Evolutionary conservation across 2,329 filamentous ascomycete genomes (phyloP).

Genomic region (Chaetothyriales sp.): DNA sequence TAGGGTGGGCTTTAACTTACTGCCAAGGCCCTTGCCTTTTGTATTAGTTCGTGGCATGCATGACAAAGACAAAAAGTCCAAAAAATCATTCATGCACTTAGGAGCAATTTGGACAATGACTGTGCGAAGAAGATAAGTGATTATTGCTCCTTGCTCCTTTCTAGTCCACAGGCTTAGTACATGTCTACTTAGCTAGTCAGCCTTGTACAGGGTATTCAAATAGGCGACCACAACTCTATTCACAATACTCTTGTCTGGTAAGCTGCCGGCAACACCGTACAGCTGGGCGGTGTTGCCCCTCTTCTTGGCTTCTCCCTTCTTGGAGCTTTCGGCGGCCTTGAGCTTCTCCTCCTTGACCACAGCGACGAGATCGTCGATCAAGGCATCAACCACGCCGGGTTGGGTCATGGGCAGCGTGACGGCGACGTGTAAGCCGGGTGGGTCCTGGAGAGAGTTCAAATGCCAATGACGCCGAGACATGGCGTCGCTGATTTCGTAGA

Average conservation of each 20-base stretch:
- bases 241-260: constrained; percentile 93
- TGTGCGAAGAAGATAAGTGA: no score
- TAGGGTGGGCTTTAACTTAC: no score
- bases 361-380: constrained; percentile 55
- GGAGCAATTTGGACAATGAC: no score
- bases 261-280: constrained; percentile 85
- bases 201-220: constrained; percentile 84
- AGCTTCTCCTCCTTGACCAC: constrained; percentile 57
- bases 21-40: no score
- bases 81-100: no score
- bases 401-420: constrained; percentile 66
- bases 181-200: constrained; percentile 31
- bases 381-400: constrained; percentile 62
- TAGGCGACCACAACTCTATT: constrained; percentile 82
- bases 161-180: background rate
- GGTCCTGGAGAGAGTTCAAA: constrained; percentile 82
- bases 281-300: constrained; percentile 65
- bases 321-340: constrained; percentile 57
- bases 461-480: constrained; percentile 85
- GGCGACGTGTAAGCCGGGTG: constrained; percentile 83
- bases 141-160: no score
- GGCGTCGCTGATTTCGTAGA: constrained; percentile 86
- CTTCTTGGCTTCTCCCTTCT: constrained; percentile 27
- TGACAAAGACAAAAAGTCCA: no score
- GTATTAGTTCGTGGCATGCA: no score